phyloP scores from a whole-genome alignment of 768 basidiomycete genomes.

The Lactifluus volemus region DNA sequence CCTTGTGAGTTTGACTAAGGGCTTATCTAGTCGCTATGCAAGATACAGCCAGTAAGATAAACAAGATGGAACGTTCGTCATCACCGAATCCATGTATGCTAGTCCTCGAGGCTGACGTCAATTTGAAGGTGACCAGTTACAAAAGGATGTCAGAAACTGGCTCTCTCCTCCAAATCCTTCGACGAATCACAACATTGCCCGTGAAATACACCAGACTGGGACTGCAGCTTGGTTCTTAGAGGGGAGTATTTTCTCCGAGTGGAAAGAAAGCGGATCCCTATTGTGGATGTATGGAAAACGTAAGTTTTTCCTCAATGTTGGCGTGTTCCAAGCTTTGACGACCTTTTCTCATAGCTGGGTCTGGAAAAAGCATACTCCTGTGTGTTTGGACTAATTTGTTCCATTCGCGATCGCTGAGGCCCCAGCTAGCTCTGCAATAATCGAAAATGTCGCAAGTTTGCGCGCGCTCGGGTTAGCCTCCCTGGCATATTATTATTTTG shows the following conservation, averaged over 20 bases:
- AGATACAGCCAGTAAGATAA: neutral
- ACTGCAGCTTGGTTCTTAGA: neutral
- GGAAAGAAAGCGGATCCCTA: neutral
- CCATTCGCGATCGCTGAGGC: neutral
- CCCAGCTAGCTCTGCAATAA: neutral
- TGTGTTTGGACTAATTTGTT: neutral
- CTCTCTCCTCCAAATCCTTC: neutral
- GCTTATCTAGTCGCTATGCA: neutral
- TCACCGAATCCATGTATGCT: neutral
- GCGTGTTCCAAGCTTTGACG: neutral
- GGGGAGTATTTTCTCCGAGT: neutral
- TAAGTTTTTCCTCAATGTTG: neutral
- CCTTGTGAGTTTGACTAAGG: neutral
- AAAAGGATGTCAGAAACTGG: neutral
- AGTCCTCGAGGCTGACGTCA: neutral
- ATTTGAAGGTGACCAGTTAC: neutral
- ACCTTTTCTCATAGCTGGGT: neutral
- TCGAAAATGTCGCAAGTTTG: neutral
- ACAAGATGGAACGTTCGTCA: neutral
- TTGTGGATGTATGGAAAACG: slow-evolving; percentile 8
- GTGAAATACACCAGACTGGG: neutral
- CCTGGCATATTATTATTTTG: slow-evolving; percentile 4
- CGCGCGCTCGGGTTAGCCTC: neutral
- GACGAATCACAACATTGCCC: neutral
- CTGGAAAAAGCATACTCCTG: slow-evolving; percentile 5